Percentiles rank a stretch among this genome's conserved stretches.
Evolutionary conservation across 768 basidiomycete genomes (phyloP).

Genomic region (Boletellus ananas): DNA sequence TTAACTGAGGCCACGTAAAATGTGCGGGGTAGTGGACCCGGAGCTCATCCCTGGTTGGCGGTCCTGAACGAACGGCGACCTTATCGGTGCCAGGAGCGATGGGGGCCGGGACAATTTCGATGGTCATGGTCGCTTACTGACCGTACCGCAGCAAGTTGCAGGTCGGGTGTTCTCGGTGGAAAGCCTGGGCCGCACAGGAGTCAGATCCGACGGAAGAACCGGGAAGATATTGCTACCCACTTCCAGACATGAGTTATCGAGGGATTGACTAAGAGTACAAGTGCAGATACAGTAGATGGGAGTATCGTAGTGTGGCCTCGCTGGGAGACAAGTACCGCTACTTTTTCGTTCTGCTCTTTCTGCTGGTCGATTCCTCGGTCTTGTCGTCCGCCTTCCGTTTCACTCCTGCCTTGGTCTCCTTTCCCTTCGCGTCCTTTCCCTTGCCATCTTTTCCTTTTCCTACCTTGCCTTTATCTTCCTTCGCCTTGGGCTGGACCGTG

Average conservation of each 20-base stretch:
- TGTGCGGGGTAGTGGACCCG: conserved; percentile 65
- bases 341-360: conserved; percentile 42
- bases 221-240: no score
- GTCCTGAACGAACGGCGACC: conserved; percentile 51
- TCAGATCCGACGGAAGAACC: no score
- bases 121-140: conserved; percentile 15
- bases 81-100: neutral
- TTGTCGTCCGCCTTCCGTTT: conserved; percentile 34
- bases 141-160: no score
- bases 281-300: conserved; percentile 4
- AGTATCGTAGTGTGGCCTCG: no score
- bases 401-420: conserved; percentile 9
- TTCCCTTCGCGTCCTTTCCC: conserved; percentile 32
- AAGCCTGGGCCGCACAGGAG: no score
- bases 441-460: conserved; percentile 46
- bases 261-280: conserved; percentile 13
- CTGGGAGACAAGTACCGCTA: neutral
- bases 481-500: conserved; percentile 61
- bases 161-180: neutral
- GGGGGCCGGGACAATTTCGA: conserved; percentile 4
- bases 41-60: conserved; percentile 66
- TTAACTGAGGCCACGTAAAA: conserved; percentile 74
- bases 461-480: conserved; percentile 45
- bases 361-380: conserved; percentile 29
- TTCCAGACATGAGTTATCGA: no score